Evolutionary conservation across 2,329 filamentous ascomycete genomes (phyloP).

Genomic region (Scedosporium dehoogii): DNA sequence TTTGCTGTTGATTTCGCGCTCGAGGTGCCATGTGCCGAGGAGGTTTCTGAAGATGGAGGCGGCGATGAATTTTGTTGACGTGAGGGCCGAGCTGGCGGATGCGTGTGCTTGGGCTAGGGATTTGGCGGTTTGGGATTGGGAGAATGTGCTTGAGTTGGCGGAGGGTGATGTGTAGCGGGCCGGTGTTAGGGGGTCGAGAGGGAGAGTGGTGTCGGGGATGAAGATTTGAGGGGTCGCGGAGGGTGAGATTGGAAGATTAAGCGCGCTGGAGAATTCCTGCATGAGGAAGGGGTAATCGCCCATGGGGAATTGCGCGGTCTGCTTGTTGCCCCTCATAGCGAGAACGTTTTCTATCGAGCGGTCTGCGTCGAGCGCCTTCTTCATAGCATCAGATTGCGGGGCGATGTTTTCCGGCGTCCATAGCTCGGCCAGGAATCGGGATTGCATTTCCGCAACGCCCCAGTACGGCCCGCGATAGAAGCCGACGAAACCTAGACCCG

Average conservation of each 20-base stretch:
- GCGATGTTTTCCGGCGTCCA: conserved; percentile 36
- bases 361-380: conserved; percentile 31
- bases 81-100: conserved; percentile 30
- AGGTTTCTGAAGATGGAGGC: conserved; percentile 61
- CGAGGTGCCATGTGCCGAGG: conserved; percentile 59
- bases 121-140: conserved; percentile 25
- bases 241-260: conserved; percentile 38
- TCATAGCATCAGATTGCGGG: conserved; percentile 18
- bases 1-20: conserved; percentile 43
- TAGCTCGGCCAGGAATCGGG: conserved; percentile 51
- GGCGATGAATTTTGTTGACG: conserved; percentile 43
- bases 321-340: conserved; percentile 39
- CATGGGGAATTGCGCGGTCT: conserved; percentile 67
- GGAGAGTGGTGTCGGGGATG: conserved; percentile 9
- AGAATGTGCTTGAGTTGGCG: conserved; percentile 22
- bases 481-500: conserved; percentile 66
- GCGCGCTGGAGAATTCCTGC: conserved; percentile 54
- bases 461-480: conserved; percentile 80
- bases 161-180: conserved; percentile 37
- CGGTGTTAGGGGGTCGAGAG: conserved; percentile 42
- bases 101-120: conserved; percentile 37
- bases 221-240: conserved; percentile 16
- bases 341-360: conserved; percentile 35
- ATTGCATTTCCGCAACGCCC: conserved; percentile 83
- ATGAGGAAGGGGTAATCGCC: conserved; percentile 70